Base-by-base conservation (phyloP, 495 filamentous ascomycete species). In the Aspergillus baeticus region DNA sequence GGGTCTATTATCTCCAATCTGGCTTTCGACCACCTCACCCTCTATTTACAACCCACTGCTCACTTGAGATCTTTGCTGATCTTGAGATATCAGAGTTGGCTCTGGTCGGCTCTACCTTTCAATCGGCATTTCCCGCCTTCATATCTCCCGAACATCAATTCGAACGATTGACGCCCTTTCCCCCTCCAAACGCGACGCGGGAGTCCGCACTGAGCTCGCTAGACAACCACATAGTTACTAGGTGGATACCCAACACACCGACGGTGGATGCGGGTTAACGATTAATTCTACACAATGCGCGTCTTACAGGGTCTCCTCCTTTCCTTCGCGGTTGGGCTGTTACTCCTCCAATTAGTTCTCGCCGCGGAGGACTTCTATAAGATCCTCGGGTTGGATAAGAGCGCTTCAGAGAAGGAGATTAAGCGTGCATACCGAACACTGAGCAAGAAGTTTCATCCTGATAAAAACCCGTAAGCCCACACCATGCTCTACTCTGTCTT, bases 381-480 rank as follows among this genome's bases (percentile, higher is more conserved):
- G 81, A 79, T 95, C 39, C 83, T 98, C 31, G 90, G 88, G 45
- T 69, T 98, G 63, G 80, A 88, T 66, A 91, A 87, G 67, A 77
- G 84, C 18, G 93, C 94, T 3, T 88, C 84, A 13, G 93, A 96
- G 45, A 84, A 84, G 62, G 91, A 98, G 66, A 92, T 98, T 73
- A 99, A 98, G 74, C 85, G 87, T n/a, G 95, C 94, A 33, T 99
- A 99, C 72, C 84, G 91, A 46, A 87, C 83, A 45, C 76, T 98
- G 5, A 94, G 89, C 80, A 97, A 97, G 74, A 96, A 96, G 74
- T 96, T 81, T 71, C 94, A 99, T 65, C 94, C 94, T 1, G 94
- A 99, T 69, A 99, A 99, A 82, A 99, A 99, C 60, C 94, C 94
- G 90, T 96, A 76, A 64, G 88, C 81, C 48, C 22, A 46, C 37